Base-by-base conservation (phyloP, 192 early-diverging fungal genomes). In the Podila clonocystis region DNA sequence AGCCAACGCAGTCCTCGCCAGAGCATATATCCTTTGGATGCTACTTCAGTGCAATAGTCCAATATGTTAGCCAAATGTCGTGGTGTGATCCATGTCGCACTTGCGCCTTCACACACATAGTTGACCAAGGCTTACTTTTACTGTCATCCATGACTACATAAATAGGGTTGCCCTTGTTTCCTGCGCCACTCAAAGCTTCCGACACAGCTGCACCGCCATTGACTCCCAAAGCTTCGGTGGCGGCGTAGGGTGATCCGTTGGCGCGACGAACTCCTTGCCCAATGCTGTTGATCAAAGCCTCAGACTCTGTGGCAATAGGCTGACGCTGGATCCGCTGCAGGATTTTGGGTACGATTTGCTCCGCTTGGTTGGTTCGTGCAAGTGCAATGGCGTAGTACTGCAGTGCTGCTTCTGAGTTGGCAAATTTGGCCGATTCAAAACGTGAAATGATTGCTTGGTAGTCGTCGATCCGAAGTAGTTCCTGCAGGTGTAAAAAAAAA, bases 131-230 rank as follows among this genome's bases (percentile, higher is more conserved):
- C 57, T 71, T 64, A 74, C 70, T 68, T 24, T 68, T 85, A 74
- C 84, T 86, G 67, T 88, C 89, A 72, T 90, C 89, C 62, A 90
- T 84, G 6, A 90, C 87, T 3, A 90, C 89, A 76, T 90, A 88
- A 48, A 90, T 87, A 31, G 89, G 89, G 58, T 88, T 90, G 36
- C 77, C 83, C 63, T 90, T 90, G 70, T 83, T 83, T 48, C 87
- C 89, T 24, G 84, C 69, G 19, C 72, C 72, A 17, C 72, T 49
- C 17, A 74, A 30, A 48, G 77, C 65, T 31, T 73, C 76, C 26
- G 71, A 67, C 0, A 80, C 30, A 20, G 74, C 76, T 33, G 62
- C 75, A 20, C 85, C 82, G 50, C 77, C 69, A 36, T 62, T 82
- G n/a, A 55, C 63, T 11, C 65, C 60, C 34, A 61, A 34, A 22